A percentile compares a stretch with the other conserved stretches of the same genome.
Evolutionary conservation across 202 grass and related monocot genomes (phyloP).

Genomic region (Carex arenaria): DNA sequence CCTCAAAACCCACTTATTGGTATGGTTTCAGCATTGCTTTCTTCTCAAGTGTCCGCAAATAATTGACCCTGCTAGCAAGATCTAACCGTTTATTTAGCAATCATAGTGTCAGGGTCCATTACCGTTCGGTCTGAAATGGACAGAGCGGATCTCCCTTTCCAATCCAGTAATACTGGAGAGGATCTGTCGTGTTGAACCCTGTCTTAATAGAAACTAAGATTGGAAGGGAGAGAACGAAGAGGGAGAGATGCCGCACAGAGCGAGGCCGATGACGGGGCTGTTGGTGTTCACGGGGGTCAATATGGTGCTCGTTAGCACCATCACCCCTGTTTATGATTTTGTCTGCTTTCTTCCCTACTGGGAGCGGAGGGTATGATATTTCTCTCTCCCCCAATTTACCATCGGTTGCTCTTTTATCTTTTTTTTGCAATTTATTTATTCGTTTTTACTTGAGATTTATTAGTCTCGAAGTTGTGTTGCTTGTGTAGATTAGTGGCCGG

Average conservation of each 20-base stretch:
- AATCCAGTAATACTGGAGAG: neutral
- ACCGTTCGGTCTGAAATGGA: neutral
- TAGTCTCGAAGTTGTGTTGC: neutral
- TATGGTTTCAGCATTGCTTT: no score
- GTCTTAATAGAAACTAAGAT: neutral
- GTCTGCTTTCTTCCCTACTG: slow-evolving; percentile 82
- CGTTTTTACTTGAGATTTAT: neutral
- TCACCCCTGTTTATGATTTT: slow-evolving; percentile 78
- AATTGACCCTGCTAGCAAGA: neutral
- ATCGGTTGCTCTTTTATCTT: neutral
- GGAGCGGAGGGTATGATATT: slow-evolving; percentile 66
- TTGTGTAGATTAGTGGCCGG: neutral
- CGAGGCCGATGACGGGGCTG: slow-evolving; percentile 62
- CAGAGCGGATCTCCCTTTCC: neutral
- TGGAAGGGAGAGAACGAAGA: neutral
- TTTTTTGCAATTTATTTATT: neutral
- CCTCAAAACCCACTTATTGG: no score
- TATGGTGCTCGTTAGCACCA: slow-evolving; percentile 60
- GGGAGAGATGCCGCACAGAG: slow-evolving; percentile 61
- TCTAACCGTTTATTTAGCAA: neutral
- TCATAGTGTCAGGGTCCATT: no score
- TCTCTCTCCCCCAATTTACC: neutral
- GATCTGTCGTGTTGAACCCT: neutral
- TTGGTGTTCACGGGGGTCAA: slow-evolving; percentile 78
- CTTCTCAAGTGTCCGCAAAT: no score